These are phyloP conservation scores for Pythium vanterpoolii DNA, from an alignment of 352 stramenopile species.

Conservation along the genomic window DNA sequence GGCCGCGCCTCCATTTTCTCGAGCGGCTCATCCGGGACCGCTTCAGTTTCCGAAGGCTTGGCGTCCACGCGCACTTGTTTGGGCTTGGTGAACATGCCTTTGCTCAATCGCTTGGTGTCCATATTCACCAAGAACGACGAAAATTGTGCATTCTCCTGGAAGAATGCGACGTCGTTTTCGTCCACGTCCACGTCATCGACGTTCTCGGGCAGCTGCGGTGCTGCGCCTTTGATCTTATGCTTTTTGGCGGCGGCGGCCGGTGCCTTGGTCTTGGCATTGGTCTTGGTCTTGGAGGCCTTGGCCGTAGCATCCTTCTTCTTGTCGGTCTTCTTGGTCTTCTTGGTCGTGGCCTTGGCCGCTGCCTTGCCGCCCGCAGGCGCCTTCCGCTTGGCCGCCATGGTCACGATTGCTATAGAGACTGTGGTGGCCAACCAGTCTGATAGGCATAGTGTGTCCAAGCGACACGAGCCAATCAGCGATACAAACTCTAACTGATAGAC, in stretches of 20 bases:
- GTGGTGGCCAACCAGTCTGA: conserved; percentile 6
- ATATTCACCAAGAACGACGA: conserved; percentile 80
- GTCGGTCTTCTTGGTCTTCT: conserved; percentile 10
- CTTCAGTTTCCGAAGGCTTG: conserved; percentile 24
- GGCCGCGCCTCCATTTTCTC: conserved; percentile 76
- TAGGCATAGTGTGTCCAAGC: neutral
- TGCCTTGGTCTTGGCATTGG: conserved; percentile 9
- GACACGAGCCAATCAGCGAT: conserved; percentile 11
- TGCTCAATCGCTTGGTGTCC: conserved; percentile 61
- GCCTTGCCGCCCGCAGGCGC: conserved; percentile 10
- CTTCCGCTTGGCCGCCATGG: conserved; percentile 23
- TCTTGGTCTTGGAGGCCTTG: neutral
- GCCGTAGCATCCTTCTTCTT: neutral
- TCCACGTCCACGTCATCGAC: conserved; percentile 67
- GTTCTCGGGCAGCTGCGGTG: conserved; percentile 35
- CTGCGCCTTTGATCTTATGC: conserved; percentile 16
- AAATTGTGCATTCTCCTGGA: conserved; percentile 60
- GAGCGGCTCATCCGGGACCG: conserved; percentile 42
- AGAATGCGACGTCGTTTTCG: conserved; percentile 80
- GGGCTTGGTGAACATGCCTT: conserved; percentile 34
- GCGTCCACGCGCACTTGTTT: conserved; percentile 29
- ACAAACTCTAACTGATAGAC: conserved; percentile 17
- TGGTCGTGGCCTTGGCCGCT: neutral
- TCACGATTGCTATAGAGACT: neutral
- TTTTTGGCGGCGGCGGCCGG: too few species aligned